phyloP scores from a whole-genome alignment of 2,329 filamentous ascomycete genomes.

The Paraphoma sp. region DNA sequence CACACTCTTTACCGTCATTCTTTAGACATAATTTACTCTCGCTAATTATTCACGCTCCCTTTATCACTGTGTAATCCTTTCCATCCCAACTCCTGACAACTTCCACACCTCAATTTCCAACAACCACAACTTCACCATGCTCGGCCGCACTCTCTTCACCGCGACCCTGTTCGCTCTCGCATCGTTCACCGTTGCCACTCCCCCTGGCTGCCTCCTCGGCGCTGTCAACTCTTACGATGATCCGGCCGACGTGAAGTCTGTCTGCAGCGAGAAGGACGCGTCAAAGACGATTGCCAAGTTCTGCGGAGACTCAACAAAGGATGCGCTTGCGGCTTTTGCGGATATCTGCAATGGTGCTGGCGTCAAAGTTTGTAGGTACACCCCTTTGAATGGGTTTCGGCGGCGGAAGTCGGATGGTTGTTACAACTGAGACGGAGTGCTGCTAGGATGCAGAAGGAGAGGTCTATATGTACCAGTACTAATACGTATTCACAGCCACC shows the following conservation, averaged over 20 bases:
- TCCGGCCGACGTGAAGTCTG: slow-evolving; percentile 30
- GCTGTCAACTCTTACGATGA: slow-evolving; percentile 37
- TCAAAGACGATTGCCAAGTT: slow-evolving; percentile 28
- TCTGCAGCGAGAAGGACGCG: slow-evolving; percentile 38
- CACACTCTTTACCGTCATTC: neutral
- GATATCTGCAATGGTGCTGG: slow-evolving; percentile 36
- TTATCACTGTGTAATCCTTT: neutral
- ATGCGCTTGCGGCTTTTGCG: slow-evolving; percentile 33
- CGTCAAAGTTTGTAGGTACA: slow-evolving; percentile 38
- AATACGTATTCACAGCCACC: neutral
- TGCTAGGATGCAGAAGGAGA: no score
- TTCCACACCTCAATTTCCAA: neutral
- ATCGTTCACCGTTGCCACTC: slow-evolving; percentile 26
- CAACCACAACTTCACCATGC: slow-evolving; percentile 27
- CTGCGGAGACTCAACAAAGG: slow-evolving; percentile 29
- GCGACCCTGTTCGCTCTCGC: slow-evolving; percentile 33
- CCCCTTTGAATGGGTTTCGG: neutral
- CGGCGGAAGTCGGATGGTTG: neutral
- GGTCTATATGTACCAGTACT: neutral
- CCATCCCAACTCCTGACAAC: neutral
- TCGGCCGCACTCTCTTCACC: slow-evolving; percentile 35
- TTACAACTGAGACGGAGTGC: neutral
- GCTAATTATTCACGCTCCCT: slow-evolving; percentile 14
- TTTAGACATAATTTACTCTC: neutral
- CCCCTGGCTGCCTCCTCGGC: slow-evolving; percentile 39